phyloP scores from a whole-genome alignment of 805 yeast genomes.

The Cyberlindnera meyerae region DNA sequence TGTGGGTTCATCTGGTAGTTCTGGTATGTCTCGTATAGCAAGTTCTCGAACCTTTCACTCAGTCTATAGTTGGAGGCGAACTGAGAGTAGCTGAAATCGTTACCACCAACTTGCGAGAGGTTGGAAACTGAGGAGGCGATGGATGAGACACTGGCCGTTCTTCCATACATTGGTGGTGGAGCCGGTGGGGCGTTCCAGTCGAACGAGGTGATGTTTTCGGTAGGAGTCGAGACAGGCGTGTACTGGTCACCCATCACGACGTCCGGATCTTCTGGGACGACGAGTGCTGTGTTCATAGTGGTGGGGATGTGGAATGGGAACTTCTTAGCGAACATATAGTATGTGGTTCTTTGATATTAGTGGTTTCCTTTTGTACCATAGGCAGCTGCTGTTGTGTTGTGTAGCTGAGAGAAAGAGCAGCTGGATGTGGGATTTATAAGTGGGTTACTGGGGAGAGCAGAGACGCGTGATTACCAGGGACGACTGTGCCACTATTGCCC shows the following conservation, averaged over 20 bases:
- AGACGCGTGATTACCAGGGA: too few species aligned
- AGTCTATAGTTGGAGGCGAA: conserved; percentile 26
- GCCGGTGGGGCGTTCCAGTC: conserved; percentile 19
- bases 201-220: conserved; percentile 16
- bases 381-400: background rate
- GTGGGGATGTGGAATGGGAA: conserved; percentile 15
- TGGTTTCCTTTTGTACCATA: too few species aligned
- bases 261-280: conserved; percentile 11
- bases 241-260: conserved; percentile 15
- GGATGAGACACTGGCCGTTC: conserved; percentile 25
- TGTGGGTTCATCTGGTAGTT: conserved; percentile 51
- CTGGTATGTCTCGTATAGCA: conserved; percentile 44
- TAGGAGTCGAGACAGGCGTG: conserved; percentile 25
- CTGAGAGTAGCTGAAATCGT: conserved; percentile 22
- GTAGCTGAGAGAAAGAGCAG: background rate
- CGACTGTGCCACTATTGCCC: too few species aligned
- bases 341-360: too few species aligned
- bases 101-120: conserved; percentile 16
- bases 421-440: background rate
- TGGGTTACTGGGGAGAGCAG: background rate
- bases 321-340: conserved; percentile 17
- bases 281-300: background rate
- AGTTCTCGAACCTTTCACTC: conserved; percentile 38
- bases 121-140: conserved; percentile 25
- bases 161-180: conserved; percentile 21